Evolutionary conservation across 805 yeast genomes (phyloP).

Genomic region (Wickerhamiella azymoides): DNA sequence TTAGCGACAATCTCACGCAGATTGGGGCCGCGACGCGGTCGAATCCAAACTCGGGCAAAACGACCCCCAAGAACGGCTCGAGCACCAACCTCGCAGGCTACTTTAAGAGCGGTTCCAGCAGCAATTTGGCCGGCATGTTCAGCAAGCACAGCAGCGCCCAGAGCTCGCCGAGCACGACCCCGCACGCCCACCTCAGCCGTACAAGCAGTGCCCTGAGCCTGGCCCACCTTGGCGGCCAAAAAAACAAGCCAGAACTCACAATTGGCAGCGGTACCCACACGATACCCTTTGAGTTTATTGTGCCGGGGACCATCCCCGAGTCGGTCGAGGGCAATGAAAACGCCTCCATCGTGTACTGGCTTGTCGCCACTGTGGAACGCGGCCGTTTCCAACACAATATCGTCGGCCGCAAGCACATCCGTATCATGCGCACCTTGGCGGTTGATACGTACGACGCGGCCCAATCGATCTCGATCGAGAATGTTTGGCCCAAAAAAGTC

Average conservation of each 20-base stretch:
- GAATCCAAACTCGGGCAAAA: constrained; percentile 13
- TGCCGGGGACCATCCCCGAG: constrained; percentile 79
- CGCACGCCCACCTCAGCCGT: constrained; percentile 5
- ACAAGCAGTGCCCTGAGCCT: background rate
- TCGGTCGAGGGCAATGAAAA: constrained; percentile 83
- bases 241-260: constrained; percentile 2
- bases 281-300: constrained; percentile 70
- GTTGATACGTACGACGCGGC: constrained; percentile 77
- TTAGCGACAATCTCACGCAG: background rate
- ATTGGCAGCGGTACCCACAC: constrained; percentile 62
- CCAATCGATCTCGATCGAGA: constrained; percentile 87
- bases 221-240: background rate
- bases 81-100: constrained; percentile 22
- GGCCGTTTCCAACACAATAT: constrained; percentile 61
- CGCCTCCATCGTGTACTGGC: constrained; percentile 53
- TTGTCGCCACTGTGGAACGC: constrained; percentile 71
- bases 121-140: constrained; percentile 22
- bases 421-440: constrained; percentile 75
- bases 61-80: constrained; percentile 19
- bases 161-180: constrained; percentile 6
- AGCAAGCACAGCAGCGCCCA: constrained; percentile 11
- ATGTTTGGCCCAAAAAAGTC: constrained; percentile 88
- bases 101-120: constrained; percentile 16
- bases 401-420: constrained; percentile 51
- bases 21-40: constrained; percentile 7